Base-by-base conservation (phyloP, 2,329 filamentous ascomycete genomes). In the Ilyonectria mors-panacis region DNA sequence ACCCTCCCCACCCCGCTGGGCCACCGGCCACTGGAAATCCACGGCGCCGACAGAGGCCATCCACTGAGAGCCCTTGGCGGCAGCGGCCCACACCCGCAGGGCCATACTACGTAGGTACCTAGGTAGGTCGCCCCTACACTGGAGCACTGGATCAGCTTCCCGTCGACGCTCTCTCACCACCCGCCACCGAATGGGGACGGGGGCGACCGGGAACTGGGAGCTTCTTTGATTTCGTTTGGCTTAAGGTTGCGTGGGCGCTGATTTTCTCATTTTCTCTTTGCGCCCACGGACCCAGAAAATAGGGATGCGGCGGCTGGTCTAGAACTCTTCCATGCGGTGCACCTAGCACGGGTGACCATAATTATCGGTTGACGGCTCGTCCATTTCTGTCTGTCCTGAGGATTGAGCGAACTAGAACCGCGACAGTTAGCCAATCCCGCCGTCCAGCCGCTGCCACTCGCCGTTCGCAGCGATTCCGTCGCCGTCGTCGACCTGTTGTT, bases 181-280 rank as follows among this genome's bases (percentile, higher is more conserved):
- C 30, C 42, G 7, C 56, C n/a, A 8, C 56, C 56, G 39, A 44
- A 58, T 53, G 42, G 19, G 50, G 48, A 53, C 48, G 51, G 50
- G 33, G 59, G 33, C 23, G 21, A 45, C 59, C 23, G 51, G 59
- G 50, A 47, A 26, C 50, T 48, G 50, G 30, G 28, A 62, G 59
- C 59, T 62, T 30, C 5, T 26, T 56, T 62, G 59, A 48, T 62
- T 62, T 62, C 59, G 44, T 56, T 51, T 63, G 63, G 56, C 63
- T 65, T 56, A 60, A 65, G 63, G 56, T 65, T 65, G 63, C 50
- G 56, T 60, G 50, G 55, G 50, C 47, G 30, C 17, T 59, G 37
- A 48, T 47, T 62, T 62, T 62, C 30, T 39, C 42, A 48, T 17
- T 30, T 33, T 23, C 30, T 28, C 12, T 9, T 30, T 13, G 13